Evolutionary conservation across 345 rosid species (phyloP).

Genomic region (Acer yangbiense): DNA sequence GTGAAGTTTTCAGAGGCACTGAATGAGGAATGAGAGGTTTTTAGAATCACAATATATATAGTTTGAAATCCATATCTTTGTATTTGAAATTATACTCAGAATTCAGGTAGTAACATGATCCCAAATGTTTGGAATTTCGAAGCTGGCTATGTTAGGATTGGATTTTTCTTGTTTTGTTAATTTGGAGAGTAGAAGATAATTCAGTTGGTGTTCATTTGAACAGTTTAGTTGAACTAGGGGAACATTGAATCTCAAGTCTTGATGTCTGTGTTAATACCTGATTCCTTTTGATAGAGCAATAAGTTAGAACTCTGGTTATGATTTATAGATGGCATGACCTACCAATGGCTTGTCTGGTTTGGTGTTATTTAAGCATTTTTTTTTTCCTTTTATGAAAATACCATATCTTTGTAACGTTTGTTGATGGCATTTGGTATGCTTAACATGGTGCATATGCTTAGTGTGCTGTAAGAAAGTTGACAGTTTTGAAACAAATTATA

Average conservation of each 20-base stretch:
- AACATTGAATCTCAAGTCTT: background rate
- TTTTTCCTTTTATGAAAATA: background rate
- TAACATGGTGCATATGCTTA: constrained; percentile 1
- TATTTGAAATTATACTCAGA: background rate
- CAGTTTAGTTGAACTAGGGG: background rate
- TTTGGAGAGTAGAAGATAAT: background rate
- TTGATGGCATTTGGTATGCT: background rate
- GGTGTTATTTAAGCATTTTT: background rate
- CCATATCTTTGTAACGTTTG: background rate
- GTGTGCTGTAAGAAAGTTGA: background rate
- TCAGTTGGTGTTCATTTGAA: background rate
- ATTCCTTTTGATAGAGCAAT: background rate
- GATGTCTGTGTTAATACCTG: background rate
- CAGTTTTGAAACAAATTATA: background rate
- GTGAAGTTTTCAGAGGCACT: too few species aligned
- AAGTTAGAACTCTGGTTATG: background rate
- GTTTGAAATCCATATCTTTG: too few species aligned
- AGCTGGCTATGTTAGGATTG: background rate
- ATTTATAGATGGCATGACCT: background rate
- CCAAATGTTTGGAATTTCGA: background rate
- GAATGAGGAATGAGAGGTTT: too few species aligned
- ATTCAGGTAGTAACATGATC: background rate
- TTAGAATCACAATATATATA: too few species aligned
- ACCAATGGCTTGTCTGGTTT: background rate
- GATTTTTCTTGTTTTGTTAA: constrained; percentile 1